Conservation (phyloP, 345 rosid genomes). For the Camelina hispida region DNA sequence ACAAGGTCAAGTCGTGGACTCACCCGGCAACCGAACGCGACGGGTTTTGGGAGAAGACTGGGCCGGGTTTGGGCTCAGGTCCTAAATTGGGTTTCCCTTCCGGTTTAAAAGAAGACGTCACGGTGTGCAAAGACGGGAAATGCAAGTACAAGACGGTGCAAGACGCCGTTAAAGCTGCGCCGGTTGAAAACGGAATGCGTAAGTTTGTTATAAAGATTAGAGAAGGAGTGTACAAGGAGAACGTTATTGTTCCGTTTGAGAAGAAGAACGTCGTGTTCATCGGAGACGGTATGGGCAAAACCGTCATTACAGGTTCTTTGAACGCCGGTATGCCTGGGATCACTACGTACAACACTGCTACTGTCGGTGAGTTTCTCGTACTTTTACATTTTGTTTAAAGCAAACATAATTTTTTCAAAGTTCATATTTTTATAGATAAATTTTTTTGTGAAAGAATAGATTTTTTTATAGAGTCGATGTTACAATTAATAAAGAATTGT, state of each 20-base stretch:
- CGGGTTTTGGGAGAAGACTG: constrained; percentile 64
- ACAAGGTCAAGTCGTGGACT: constrained; percentile 53
- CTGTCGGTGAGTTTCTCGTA: constrained; percentile 63
- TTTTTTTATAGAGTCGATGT: constrained; percentile 2
- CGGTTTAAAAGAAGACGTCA: constrained; percentile 56
- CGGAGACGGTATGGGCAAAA: constrained; percentile 88
- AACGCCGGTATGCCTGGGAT: constrained; percentile 64
- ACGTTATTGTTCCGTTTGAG: constrained; percentile 72
- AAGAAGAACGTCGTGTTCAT: constrained; percentile 79
- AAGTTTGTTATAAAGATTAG: constrained; percentile 67
- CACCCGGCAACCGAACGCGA: constrained; percentile 76
- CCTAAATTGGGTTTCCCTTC: constrained; percentile 54
- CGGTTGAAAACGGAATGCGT: constrained; percentile 47
- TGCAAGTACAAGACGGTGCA: constrained; percentile 64
- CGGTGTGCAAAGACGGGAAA: constrained; percentile 66
- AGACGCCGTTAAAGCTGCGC: constrained; percentile 83
- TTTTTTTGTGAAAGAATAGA: constrained; percentile 12
- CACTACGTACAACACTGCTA: constrained; percentile 75
- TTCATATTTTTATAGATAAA: background rate
- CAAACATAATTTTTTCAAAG: background rate
- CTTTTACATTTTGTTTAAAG: constrained; percentile 16
- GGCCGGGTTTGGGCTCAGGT: constrained; percentile 34
- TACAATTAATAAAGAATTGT: background rate
- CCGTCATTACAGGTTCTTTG: constrained; percentile 76
- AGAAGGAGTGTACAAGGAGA: constrained; percentile 76